A percentile compares a stretch with the other conserved stretches of the same genome.
Conservation (phyloP, 805 yeast genomes). For the Candida pseudoglaebosa region DNA sequence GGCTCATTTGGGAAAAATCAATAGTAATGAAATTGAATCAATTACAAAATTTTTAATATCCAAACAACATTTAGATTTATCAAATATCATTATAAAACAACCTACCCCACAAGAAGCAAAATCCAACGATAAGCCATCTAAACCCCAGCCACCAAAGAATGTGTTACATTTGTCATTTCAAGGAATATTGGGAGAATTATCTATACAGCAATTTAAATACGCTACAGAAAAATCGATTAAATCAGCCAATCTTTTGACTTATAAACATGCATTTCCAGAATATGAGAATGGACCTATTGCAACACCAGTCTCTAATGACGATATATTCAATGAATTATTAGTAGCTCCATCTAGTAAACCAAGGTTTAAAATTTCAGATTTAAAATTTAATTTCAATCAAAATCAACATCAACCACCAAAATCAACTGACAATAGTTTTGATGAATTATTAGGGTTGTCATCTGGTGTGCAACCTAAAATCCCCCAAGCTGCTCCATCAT, state of each 20-base stretch:
- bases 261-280: constrained; percentile 34
- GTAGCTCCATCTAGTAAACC: constrained; percentile 30
- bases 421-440: constrained; percentile 19
- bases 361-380: constrained; percentile 32
- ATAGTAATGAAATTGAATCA: constrained; percentile 47
- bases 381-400: constrained; percentile 19
- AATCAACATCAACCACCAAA: constrained; percentile 4
- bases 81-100: constrained; percentile 53
- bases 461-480: no score
- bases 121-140: constrained; percentile 9
- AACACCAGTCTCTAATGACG: constrained; percentile 15
- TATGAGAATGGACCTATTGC: constrained; percentile 30
- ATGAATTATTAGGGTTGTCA: constrained; percentile 30
- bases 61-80: constrained; percentile 64
- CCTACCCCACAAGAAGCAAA: constrained; percentile 13
- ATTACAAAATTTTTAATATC: constrained; percentile 55
- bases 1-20: constrained; percentile 73
- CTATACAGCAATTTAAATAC: constrained; percentile 23
- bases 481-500: neutral
- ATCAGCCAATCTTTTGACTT: constrained; percentile 26
- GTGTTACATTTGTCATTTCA: constrained; percentile 12
- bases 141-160: constrained; percentile 27
- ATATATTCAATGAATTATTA: constrained; percentile 36
- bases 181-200: constrained; percentile 11
- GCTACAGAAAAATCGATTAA: constrained; percentile 29